phyloP scores from a whole-genome alignment of 2,329 filamentous ascomycete species.

The Trichophyton simii region DNA sequence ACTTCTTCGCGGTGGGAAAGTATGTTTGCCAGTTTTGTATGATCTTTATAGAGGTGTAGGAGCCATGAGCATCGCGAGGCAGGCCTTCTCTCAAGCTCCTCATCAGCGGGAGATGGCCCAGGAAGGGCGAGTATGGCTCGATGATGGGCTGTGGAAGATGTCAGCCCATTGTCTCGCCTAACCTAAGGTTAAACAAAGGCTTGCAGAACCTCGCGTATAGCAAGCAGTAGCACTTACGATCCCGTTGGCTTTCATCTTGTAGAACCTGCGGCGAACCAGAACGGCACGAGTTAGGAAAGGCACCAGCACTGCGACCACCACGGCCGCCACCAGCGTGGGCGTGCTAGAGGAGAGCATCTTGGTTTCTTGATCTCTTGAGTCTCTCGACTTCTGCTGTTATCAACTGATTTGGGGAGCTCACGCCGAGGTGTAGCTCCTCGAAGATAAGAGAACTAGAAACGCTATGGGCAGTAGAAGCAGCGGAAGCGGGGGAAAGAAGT shows the following conservation, averaged over 20 bases:
- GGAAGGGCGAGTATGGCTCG: neutral
- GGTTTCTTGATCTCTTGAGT: neutral
- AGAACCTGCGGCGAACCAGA: conserved; percentile 4
- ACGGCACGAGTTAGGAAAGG: neutral
- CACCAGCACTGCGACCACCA: neutral
- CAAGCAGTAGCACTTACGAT: neutral
- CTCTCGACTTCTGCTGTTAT: too few species aligned
- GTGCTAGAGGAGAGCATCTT: neutral
- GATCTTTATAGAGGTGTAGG: neutral
- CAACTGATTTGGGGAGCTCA: too few species aligned
- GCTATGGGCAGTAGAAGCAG: too few species aligned
- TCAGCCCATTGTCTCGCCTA: neutral
- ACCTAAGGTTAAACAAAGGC: too few species aligned
- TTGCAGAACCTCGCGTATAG: neutral
- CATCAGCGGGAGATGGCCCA: neutral
- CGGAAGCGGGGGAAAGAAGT: too few species aligned
- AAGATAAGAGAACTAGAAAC: too few species aligned
- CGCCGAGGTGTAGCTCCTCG: too few species aligned
- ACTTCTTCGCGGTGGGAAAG: conserved; percentile 3
- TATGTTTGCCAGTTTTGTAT: neutral
- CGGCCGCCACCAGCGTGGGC: neutral
- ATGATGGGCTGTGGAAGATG: neutral
- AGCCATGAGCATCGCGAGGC: neutral
- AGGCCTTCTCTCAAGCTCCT: neutral
- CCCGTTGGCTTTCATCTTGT: conserved; percentile 5